Conservation (phyloP, 257 asterid species). For the Echium plantagineum region DNA sequence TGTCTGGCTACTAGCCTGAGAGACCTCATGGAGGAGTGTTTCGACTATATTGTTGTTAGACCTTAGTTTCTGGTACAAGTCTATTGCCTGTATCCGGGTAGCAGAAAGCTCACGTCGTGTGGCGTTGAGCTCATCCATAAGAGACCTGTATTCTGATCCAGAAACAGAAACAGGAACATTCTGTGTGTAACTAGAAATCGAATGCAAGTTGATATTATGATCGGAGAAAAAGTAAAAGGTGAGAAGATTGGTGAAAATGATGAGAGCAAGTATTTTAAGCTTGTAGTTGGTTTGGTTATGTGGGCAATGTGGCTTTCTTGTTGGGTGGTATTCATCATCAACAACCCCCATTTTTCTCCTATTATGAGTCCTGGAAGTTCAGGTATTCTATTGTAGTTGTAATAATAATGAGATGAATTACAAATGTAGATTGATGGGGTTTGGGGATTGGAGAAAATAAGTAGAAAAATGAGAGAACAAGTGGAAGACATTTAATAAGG, state of each 20-base stretch:
- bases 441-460: background rate
- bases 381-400: background rate
- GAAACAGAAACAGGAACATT: background rate
- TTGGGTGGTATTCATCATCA: constrained; percentile 22
- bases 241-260: background rate
- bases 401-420: background rate
- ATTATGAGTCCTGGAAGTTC: background rate
- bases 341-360: constrained; percentile 16
- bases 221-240: background rate
- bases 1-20: constrained; percentile 11
- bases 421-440: background rate
- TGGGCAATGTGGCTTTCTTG: constrained; percentile 23
- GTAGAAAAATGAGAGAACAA: background rate
- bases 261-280: constrained; percentile 5
- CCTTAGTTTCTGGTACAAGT: constrained; percentile 23
- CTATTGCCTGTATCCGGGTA: constrained; percentile 15
- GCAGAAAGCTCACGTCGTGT: background rate
- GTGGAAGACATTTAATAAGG: background rate
- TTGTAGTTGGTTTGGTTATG: constrained; percentile 23
- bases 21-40: constrained; percentile 15
- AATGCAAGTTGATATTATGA: background rate
- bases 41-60: constrained; percentile 20
- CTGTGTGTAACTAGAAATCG: background rate
- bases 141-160: background rate
- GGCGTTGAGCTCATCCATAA: background rate